Conservation (phyloP, 257 asterid species). For the Ligustrum vulgare region DNA sequence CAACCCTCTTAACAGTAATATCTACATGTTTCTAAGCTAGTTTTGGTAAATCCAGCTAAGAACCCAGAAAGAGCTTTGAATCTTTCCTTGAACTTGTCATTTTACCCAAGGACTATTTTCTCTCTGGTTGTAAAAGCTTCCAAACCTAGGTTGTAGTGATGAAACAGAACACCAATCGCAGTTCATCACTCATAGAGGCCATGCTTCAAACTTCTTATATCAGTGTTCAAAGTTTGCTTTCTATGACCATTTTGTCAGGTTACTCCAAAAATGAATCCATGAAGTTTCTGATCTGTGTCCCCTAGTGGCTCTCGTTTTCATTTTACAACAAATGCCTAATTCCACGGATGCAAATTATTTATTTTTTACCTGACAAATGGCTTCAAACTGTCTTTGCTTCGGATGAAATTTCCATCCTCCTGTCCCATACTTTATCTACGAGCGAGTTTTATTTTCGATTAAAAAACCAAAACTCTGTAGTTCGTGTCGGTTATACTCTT, state of each 20-base stretch:
- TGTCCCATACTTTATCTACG: not conserved
- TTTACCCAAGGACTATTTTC: not conserved
- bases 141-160: not conserved
- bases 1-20: not conserved
- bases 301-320: not conserved
- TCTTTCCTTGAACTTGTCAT: not conserved
- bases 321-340: not conserved
- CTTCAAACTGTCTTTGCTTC: not conserved
- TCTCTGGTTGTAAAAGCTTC: not conserved
- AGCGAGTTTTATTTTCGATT: not conserved
- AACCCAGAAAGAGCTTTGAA: not conserved
- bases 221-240: not conserved
- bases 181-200: not conserved
- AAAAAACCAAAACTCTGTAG: not conserved
- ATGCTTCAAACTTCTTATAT: not conserved
- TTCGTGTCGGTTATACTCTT: not conserved
- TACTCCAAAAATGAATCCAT: not conserved
- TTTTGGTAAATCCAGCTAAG: not conserved
- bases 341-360: not conserved
- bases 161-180: not conserved
- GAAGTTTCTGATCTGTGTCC: not conserved
- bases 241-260: not conserved
- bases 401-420: not conserved
- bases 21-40: not conserved
- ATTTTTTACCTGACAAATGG: not conserved